phyloP scores from a whole-genome alignment of 148 eudicot species.

The Chenopodium berlandieri region DNA sequence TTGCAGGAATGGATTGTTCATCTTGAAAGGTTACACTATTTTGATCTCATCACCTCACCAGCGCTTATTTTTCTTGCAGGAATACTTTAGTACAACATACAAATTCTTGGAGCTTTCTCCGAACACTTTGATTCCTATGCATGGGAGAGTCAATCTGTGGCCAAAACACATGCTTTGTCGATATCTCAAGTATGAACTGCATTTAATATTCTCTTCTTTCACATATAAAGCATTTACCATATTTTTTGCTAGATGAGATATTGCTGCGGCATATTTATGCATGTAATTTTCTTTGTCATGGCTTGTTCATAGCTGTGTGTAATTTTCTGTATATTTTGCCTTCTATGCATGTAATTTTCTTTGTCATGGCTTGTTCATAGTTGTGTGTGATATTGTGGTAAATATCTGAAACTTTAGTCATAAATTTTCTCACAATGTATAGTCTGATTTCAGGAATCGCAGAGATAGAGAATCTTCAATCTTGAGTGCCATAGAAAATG shows the following conservation, averaged over 20 bases:
- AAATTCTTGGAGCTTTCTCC: constrained; percentile 81
- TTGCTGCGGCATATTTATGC: background rate
- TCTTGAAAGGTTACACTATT: background rate
- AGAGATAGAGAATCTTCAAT: constrained; percentile 75
- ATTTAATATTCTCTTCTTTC: background rate
- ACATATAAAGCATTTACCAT: background rate
- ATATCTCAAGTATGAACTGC: constrained; percentile 71
- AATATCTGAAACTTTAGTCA: background rate
- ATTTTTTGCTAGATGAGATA: background rate
- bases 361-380: background rate
- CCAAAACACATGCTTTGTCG: constrained; percentile 92
- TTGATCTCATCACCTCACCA: background rate
- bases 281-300: background rate
- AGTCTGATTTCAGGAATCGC: constrained; percentile 65
- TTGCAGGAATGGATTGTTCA: background rate
- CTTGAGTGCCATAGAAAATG: constrained; percentile 73
- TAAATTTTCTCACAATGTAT: background rate
- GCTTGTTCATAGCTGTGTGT: background rate
- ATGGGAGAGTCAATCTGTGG: constrained; percentile 89
- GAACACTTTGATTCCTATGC: constrained; percentile 75
- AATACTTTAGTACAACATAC: constrained; percentile 84
- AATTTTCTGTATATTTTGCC: background rate
- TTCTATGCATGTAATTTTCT: background rate
- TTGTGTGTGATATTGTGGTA: background rate
- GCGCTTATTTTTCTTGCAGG: constrained; percentile 45